Conservation (phyloP, 257 asterid genomes). For the Sherardia arvensis region DNA sequence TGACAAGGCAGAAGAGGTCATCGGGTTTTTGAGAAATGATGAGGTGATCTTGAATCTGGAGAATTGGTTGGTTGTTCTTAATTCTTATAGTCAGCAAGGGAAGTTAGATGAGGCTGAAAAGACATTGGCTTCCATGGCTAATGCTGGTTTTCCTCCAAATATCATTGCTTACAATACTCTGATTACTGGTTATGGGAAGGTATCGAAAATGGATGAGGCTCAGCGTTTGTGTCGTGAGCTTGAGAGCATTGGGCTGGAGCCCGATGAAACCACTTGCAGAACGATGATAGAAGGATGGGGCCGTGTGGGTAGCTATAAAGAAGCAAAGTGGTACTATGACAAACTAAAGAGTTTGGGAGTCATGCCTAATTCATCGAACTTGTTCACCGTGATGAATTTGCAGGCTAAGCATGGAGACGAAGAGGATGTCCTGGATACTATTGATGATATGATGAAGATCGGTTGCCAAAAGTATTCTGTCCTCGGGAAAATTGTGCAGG, state of each 20-base stretch:
- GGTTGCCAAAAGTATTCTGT: slow-evolving; percentile 67
- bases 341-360: slow-evolving; percentile 58
- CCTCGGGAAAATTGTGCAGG: slow-evolving; percentile 62
- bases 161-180: slow-evolving; percentile 75
- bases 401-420: slow-evolving; percentile 65
- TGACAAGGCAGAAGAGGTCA: slow-evolving; percentile 62
- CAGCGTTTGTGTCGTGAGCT: slow-evolving; percentile 45
- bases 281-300: slow-evolving; percentile 96
- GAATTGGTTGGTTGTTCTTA: slow-evolving; percentile 83
- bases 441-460: slow-evolving; percentile 57
- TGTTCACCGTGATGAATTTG: slow-evolving; percentile 72
- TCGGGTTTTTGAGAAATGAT: slow-evolving; percentile 57
- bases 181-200: slow-evolving; percentile 84
- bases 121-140: slow-evolving; percentile 43
- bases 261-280: slow-evolving; percentile 85
- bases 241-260: slow-evolving; percentile 40
- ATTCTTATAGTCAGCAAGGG: slow-evolving; percentile 86
- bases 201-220: slow-evolving; percentile 49
- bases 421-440: slow-evolving; percentile 36
- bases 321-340: slow-evolving; percentile 35
- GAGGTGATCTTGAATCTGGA: slow-evolving; percentile 49
- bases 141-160: slow-evolving; percentile 58
- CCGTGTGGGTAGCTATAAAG: slow-evolving; percentile 40
- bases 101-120: slow-evolving; percentile 52
- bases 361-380: slow-evolving; percentile 64